These are phyloP conservation scores for Canavalia gladiata DNA, from an alignment of 306 rosid genomes.

Conservation along the genomic window DNA sequence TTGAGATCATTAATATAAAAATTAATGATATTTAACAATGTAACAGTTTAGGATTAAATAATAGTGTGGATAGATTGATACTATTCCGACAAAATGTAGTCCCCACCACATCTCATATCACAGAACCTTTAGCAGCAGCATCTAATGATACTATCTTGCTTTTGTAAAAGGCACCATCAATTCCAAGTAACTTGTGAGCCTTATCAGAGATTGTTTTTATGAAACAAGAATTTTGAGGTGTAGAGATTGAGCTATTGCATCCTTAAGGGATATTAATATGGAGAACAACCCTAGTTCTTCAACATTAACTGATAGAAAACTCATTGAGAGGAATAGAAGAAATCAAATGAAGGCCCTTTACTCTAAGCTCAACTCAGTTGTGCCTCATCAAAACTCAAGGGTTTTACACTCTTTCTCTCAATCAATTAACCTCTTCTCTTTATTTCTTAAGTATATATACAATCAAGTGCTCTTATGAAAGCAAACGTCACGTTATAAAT, in stretches of 20 bases:
- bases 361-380: conserved; percentile 62
- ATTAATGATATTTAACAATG: too few relatives aligned
- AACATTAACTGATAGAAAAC: conserved; percentile 60
- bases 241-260: neutral
- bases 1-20: too few relatives aligned
- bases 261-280: conserved; percentile 39
- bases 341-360: conserved; percentile 70
- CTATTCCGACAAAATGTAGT: neutral
- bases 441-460: neutral
- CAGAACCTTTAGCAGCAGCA: conserved; percentile 16
- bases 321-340: conserved; percentile 64
- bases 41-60: too few relatives aligned
- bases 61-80: neutral
- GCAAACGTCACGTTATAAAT: too few relatives aligned
- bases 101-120: conserved; percentile 48
- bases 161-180: conserved; percentile 27
- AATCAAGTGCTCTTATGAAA: neutral
- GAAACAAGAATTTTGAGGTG: neutral
- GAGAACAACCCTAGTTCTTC: conserved; percentile 65
- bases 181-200: neutral
- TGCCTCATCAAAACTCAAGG: conserved; percentile 57
- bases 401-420: conserved; percentile 38
- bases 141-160: conserved; percentile 43
- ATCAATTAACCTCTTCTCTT: neutral
- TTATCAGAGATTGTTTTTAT: neutral